Evolutionary conservation across 2,329 filamentous ascomycete genomes (phyloP), one percentile per base, ranked within the genome.

Genomic region (Colletotrichum incanum): DNA sequence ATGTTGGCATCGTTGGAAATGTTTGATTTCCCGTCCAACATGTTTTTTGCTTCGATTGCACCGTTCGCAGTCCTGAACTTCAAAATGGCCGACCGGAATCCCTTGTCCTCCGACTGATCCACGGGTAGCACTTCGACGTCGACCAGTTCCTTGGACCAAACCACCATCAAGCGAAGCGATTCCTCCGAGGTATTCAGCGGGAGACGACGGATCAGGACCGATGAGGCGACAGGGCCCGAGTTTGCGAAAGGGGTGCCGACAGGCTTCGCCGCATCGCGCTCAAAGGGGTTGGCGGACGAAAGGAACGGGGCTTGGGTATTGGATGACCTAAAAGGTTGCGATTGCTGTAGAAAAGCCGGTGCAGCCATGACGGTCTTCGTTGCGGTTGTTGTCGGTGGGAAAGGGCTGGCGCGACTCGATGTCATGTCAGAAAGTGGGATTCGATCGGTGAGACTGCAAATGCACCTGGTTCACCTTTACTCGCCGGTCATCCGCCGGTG

Each of bases 81-180:
- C 66, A 91, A 77, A 41, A 90, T 76, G 31, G 89, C 89, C 1
- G 87, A 86, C 61, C 84, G 83, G 74, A 86, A 88, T 28, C 85
- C 85, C 4, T 81, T 76, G 73, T 91, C 88, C 45, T 86, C 82
- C 7, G 86, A 86, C 67, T 84, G 81, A 31, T 90, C 85, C 31
- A 81, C 74, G 1, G 87, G 81, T 5, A 91, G 79, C 34, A 91
- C 80, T 74, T 90, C 85, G 23, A 88, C 83, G 55, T 84, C 82
- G 47, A 84, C 78, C 16, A 90, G 80, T 47, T 91, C 88, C 75
- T 90, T 84, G 63, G 87, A 89, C 80, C 88, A 91, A 52, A 90
- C 82, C 43, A 89, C 83, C 88, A 91, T 91, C 39, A 89, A 79
- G 58, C 86, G 83, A 63, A 92, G 76, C 31, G 84, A 84, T 62